A percentile compares a stretch with the other conserved stretches of the same genome.
Evolutionary conservation across 345 rosid species (phyloP).

Genomic region (Arabidopsis arenosa): DNA sequence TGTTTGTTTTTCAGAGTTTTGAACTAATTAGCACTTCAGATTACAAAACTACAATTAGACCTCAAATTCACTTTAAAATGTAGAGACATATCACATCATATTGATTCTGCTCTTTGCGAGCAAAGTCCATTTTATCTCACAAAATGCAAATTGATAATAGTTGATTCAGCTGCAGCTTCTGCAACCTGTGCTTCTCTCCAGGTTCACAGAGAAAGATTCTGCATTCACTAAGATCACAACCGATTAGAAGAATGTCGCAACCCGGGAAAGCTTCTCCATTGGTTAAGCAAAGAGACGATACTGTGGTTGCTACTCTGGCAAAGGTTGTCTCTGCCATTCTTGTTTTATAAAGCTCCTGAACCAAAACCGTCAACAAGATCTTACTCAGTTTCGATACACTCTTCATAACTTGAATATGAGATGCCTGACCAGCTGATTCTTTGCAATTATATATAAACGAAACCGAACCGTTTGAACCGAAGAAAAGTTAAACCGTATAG

Average conservation of each 20-base stretch:
- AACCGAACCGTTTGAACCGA: not conserved
- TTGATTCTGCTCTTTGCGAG: not conserved
- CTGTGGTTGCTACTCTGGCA: slow-evolving; percentile 84
- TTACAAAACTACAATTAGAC: not conserved
- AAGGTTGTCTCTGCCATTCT: slow-evolving; percentile 91
- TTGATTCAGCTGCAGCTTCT: slow-evolving; percentile 85
- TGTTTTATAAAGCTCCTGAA: slow-evolving; percentile 89
- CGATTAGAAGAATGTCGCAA: slow-evolving; percentile 85
- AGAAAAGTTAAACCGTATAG: not conserved
- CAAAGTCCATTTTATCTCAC: not conserved
- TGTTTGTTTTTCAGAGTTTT: not conserved
- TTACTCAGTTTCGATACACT: slow-evolving; percentile 69
- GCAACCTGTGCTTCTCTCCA: slow-evolving; percentile 78
- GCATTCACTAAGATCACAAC: slow-evolving; percentile 93
- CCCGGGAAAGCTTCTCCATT: slow-evolving; percentile 89
- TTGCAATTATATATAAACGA: slow-evolving; percentile 32
- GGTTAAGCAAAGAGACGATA: slow-evolving; percentile 70
- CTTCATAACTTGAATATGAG: slow-evolving; percentile 96
- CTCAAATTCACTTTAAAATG: not conserved
- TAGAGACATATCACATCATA: not conserved
- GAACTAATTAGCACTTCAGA: slow-evolving; percentile 15
- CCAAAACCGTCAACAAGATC: slow-evolving; percentile 93
- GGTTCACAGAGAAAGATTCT: slow-evolving; percentile 84
- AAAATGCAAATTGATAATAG: not conserved
- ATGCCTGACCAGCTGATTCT: slow-evolving; percentile 75